Evolutionary conservation across 345 rosid species (phyloP).

Genomic region (Theobroma cacao): DNA sequence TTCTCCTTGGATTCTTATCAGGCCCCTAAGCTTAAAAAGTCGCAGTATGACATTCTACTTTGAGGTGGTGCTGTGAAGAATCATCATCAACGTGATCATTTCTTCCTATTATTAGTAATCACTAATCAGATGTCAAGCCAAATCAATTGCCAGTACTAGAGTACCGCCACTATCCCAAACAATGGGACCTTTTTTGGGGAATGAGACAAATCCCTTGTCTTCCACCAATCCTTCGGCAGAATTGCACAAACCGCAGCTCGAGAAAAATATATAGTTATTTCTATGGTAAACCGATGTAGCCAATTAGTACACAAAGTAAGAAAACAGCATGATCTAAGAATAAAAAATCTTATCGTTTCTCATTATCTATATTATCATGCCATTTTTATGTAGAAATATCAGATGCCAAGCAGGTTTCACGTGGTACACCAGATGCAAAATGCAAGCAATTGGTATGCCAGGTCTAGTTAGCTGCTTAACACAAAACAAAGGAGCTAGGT

Average conservation of each 20-base stretch:
- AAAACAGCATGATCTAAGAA: neutral
- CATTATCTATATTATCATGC: constrained; percentile 24
- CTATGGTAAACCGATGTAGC: neutral
- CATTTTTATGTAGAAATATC: neutral
- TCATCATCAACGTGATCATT: neutral
- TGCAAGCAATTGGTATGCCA: too few relatives aligned
- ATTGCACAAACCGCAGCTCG: neutral
- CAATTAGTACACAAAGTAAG: neutral
- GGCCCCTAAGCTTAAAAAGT: neutral
- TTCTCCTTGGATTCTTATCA: constrained; percentile 29
- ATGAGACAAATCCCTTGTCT: constrained; percentile 9
- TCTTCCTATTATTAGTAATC: constrained; percentile 19
- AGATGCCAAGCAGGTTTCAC: neutral
- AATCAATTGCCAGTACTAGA: neutral
- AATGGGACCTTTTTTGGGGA: constrained; percentile 16
- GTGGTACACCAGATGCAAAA: neutral
- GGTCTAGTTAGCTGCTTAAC: neutral
- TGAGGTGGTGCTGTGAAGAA: neutral
- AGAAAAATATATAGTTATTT: neutral
- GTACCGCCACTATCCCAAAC: constrained; percentile 19
- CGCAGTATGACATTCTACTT: neutral
- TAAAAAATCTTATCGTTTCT: constrained; percentile 30
- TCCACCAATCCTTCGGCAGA: neutral
- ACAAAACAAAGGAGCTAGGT: neutral
- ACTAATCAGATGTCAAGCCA: neutral